Conservation (phyloP, 2,329 filamentous ascomycete species). For the Cordyceps fumosorosea region DNA sequence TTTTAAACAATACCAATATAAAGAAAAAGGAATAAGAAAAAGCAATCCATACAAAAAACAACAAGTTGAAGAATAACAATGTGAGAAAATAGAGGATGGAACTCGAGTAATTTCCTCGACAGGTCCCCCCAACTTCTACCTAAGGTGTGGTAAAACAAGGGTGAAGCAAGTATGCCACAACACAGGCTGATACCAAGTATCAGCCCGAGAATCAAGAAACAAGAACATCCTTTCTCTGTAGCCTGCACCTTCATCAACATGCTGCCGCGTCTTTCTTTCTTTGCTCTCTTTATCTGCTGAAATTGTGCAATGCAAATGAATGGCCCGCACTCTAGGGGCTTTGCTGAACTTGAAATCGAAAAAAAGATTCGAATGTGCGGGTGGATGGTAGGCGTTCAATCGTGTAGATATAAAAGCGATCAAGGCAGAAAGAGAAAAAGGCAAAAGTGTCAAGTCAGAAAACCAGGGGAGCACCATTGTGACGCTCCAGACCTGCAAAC, state of each 20-base stretch:
- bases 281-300: neutral
- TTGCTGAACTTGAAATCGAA: neutral
- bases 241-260: neutral
- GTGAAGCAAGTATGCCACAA: neutral
- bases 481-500: neutral
- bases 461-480: neutral
- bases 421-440: neutral
- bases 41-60: neutral
- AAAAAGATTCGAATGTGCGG: neutral
- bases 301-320: neutral
- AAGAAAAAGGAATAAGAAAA: neutral
- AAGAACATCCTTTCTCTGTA: neutral
- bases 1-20: conserved; percentile 11
- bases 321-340: neutral
- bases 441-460: neutral
- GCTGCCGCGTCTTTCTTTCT: neutral
- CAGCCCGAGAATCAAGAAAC: neutral
- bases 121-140: neutral
- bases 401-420: conserved; percentile 3
- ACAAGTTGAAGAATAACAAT: too few relatives aligned
- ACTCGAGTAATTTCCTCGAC: neutral
- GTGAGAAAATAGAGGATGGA: neutral
- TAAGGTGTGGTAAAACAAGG: neutral
- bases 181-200: neutral
- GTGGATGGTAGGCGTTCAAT: conserved; percentile 5